phyloP scores from a whole-genome alignment of 176 grass and related monocot species.

The Eragrostis curvula region DNA sequence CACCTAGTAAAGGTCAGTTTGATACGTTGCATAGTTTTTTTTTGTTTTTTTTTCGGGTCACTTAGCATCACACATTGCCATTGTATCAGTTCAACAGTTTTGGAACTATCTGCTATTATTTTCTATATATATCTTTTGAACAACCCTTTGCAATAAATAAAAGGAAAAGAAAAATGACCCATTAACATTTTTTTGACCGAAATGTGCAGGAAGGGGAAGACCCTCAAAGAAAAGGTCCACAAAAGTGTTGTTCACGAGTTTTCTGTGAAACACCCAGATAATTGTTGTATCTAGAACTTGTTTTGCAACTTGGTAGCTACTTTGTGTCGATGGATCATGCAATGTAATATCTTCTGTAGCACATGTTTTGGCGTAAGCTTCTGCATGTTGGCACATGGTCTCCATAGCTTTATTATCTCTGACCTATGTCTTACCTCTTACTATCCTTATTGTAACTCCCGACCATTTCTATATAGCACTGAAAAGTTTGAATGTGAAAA shows the following conservation, averaged over 20 bases:
- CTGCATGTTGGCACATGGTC: neutral
- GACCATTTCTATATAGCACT: neutral
- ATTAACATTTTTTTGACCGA: neutral
- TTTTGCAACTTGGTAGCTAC: neutral
- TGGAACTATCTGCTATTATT: neutral
- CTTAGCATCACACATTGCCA: neutral
- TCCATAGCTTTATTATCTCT: neutral
- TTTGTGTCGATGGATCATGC: neutral
- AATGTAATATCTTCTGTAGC: neutral
- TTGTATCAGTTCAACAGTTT: constrained; percentile 8
- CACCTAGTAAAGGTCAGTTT: constrained; percentile 14
- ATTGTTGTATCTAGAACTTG: neutral
- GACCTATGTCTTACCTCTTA: too few species aligned
- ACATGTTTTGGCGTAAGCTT: neutral
- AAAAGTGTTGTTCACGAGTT: neutral
- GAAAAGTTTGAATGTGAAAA: neutral
- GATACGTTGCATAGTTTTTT: constrained; percentile 1
- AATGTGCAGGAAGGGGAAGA: neutral
- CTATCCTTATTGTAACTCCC: neutral
- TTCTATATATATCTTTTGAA: neutral
- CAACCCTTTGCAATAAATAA: too few species aligned
- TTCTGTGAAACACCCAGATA: neutral
- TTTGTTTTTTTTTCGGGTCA: neutral
- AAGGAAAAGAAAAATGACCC: neutral
- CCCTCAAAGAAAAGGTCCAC: neutral